phyloP scores from a whole-genome alignment of 345 rosid genomes.

The Eucalyptus pumila region DNA sequence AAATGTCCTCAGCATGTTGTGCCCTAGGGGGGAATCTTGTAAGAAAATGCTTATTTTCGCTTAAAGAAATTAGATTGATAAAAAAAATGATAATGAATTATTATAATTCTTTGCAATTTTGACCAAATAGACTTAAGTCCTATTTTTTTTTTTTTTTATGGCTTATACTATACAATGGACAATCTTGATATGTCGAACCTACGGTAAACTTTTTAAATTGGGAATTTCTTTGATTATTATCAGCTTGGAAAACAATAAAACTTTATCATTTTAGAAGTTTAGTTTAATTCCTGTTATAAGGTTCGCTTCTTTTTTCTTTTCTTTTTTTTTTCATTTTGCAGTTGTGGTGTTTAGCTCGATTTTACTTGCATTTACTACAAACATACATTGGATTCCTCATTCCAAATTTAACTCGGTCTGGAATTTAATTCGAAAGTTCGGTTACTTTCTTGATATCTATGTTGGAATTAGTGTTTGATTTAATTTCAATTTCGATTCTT shows the following conservation, averaged over 20 bases:
- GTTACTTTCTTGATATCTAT: neutral
- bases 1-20: too few relatives aligned
- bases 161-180: neutral
- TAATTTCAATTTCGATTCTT: neutral
- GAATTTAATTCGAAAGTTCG: too few relatives aligned
- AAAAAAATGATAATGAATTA: too few relatives aligned
- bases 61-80: too few relatives aligned
- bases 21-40: too few relatives aligned
- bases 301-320: too few relatives aligned
- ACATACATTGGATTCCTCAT: neutral
- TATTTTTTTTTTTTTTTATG: neutral
- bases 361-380: neutral
- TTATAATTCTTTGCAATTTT: too few relatives aligned
- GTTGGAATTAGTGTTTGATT: neutral
- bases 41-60: too few relatives aligned
- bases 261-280: neutral
- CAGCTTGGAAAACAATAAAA: neutral
- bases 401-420: neutral
- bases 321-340: too few relatives aligned
- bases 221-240: neutral
- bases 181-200: neutral
- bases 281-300: neutral
- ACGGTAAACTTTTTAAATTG: too few relatives aligned
- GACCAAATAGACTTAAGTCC: neutral
- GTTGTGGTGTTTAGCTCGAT: neutral